These are phyloP conservation scores for Daedaleopsis nitida DNA, from an alignment of 768 basidiomycete species.

Conservation along the genomic window DNA sequence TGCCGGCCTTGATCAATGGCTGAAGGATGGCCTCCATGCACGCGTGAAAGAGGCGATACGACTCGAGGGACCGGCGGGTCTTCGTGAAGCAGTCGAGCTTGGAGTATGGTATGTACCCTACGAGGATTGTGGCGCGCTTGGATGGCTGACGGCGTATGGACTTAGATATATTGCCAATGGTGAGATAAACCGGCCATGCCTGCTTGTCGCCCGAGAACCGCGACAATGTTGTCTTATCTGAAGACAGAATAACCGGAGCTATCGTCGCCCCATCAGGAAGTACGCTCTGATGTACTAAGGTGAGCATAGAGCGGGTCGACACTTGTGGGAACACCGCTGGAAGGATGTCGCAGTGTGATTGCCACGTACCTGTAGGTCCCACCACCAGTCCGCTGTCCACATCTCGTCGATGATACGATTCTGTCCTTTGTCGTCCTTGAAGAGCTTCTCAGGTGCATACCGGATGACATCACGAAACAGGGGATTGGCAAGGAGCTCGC, in stretches of 20 bases:
- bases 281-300: not conserved
- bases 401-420: constrained; percentile 25
- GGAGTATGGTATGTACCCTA: constrained; percentile 33
- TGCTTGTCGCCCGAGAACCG: constrained; percentile 40
- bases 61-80: constrained; percentile 20
- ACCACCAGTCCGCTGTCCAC: constrained; percentile 30
- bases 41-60: constrained; percentile 38
- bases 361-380: constrained; percentile 42
- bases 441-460: constrained; percentile 6
- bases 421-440: constrained; percentile 20
- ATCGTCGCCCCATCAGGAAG: constrained; percentile 20
- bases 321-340: constrained; percentile 1
- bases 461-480: constrained; percentile 2
- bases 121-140: constrained; percentile 18
- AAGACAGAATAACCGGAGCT: constrained; percentile 45
- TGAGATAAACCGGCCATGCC: constrained; percentile 36
- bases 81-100: constrained; percentile 30
- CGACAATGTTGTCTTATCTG: constrained; percentile 48
- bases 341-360: constrained; percentile 15
- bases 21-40: constrained; percentile 30
- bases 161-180: constrained; percentile 33
- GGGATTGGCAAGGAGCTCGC: constrained; percentile 20
- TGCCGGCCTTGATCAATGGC: constrained; percentile 24
- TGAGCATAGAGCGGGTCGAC: too few relatives aligned
- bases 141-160: constrained; percentile 21